Conservation (phyloP, 1,284 basidiomycete species). For the Phellopilus nigrolimitatus region DNA sequence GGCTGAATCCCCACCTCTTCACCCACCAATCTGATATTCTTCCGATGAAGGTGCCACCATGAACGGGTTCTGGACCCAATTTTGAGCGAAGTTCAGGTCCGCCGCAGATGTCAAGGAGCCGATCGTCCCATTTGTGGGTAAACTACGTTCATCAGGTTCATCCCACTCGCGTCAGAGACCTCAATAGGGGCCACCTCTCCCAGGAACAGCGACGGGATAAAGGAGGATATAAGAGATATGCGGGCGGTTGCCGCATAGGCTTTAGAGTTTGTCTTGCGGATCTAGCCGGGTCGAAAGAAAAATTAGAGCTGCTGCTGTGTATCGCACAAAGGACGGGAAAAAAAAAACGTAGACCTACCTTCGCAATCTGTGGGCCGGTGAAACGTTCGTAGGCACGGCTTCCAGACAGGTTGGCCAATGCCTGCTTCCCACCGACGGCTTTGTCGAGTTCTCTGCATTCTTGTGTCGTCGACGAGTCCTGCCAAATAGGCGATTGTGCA, state of each 20-base stretch:
- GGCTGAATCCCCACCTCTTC: slow-evolving; percentile 69
- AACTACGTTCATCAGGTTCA: slow-evolving; percentile 82
- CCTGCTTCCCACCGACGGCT: slow-evolving; percentile 63
- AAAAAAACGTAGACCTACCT: slow-evolving; percentile 38
- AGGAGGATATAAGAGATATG: slow-evolving; percentile 81
- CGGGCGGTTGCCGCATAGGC: slow-evolving; percentile 63
- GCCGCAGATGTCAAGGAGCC: slow-evolving; percentile 56
- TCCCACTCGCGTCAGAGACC: slow-evolving; percentile 83
- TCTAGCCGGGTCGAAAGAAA: slow-evolving; percentile 33
- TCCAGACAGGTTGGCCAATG: slow-evolving; percentile 72
- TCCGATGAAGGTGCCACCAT: slow-evolving; percentile 64
- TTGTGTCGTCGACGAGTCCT: slow-evolving; percentile 79
- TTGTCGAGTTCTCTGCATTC: slow-evolving; percentile 72
- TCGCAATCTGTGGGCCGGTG: slow-evolving; percentile 81
- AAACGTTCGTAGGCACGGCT: slow-evolving; percentile 87
- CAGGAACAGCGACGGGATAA: slow-evolving; percentile 77
- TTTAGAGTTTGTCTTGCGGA: slow-evolving; percentile 53
- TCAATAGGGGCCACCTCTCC: slow-evolving; percentile 67
- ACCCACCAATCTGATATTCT: slow-evolving; percentile 70
- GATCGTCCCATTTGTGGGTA: slow-evolving; percentile 65
- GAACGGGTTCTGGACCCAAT: slow-evolving; percentile 76
- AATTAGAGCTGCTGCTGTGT: not conserved
- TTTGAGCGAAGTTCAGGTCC: slow-evolving; percentile 65
- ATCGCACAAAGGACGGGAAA: not conserved
- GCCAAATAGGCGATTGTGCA: slow-evolving; percentile 81